A percentile compares a stretch with the other conserved stretches of the same genome.
Evolutionary conservation across 2,329 filamentous ascomycete species (phyloP).

Genomic region (Xylogone sp.): DNA sequence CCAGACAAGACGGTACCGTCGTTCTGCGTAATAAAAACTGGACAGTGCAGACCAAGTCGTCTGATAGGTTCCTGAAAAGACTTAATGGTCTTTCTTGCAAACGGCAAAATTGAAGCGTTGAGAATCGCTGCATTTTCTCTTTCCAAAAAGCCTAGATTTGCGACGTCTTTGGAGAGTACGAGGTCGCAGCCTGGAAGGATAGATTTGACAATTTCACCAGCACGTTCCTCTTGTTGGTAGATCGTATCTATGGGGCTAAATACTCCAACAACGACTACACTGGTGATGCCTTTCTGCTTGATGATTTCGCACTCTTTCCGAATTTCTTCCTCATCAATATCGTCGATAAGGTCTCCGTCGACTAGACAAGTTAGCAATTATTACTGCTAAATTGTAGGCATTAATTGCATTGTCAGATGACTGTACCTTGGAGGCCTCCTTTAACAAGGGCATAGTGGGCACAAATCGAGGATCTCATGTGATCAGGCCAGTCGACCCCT

Average conservation of each 20-base stretch:
- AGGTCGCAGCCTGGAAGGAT: slow-evolving; percentile 24
- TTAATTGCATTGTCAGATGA: no score
- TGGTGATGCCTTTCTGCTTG: slow-evolving; percentile 34
- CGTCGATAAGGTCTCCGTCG: slow-evolving; percentile 11
- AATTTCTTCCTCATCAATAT: slow-evolving; percentile 11
- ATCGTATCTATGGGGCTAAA: slow-evolving; percentile 50
- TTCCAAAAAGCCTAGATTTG: slow-evolving; percentile 45
- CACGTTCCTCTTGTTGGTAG: slow-evolving; percentile 42
- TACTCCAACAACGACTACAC: slow-evolving; percentile 45
- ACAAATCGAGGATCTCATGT: slow-evolving; percentile 43
- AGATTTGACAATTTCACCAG: slow-evolving; percentile 9
- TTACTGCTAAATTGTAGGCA: no score
- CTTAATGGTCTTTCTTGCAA: slow-evolving; percentile 50
- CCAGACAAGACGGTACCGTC: slow-evolving; percentile 55
- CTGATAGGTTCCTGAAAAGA: slow-evolving; percentile 48
- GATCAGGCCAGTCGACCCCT: slow-evolving; percentile 47
- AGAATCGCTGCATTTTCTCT: slow-evolving; percentile 60
- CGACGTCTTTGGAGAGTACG: slow-evolving; percentile 48
- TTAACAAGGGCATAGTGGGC: slow-evolving; percentile 42
- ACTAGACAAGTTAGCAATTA: no score
- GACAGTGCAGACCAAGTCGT: slow-evolving; percentile 46
- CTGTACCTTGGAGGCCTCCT: slow-evolving; percentile 48
- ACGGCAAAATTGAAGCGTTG: slow-evolving; percentile 55
- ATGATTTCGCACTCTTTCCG: slow-evolving; percentile 8
- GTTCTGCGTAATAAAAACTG: slow-evolving; percentile 57